These are phyloP conservation scores for Candida pseudoglaebosa DNA, from an alignment of 805 yeast genomes.

Conservation along the genomic window DNA sequence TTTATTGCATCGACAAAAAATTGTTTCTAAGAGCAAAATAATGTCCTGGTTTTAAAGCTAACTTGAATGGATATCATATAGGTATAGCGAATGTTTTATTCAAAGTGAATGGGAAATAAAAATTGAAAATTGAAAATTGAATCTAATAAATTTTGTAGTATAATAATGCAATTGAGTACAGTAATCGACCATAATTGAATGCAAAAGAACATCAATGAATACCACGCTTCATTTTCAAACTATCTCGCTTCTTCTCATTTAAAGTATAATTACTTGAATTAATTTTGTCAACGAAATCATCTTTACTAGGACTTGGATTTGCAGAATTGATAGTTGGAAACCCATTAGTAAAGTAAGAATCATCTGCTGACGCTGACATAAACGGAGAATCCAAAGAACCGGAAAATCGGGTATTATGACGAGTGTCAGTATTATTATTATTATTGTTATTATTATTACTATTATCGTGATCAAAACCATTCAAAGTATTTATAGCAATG, in stretches of 20 bases:
- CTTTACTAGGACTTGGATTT: constrained; percentile 5
- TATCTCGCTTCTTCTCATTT: constrained; percentile 44
- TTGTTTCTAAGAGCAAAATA: not conserved
- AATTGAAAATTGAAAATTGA: too few species aligned
- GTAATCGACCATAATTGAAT: not conserved
- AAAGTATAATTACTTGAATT: constrained; percentile 18
- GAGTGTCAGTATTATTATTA: constrained; percentile 3
- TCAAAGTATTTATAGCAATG: constrained; percentile 21
- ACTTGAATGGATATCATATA: too few species aligned
- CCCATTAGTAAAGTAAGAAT: constrained; percentile 26
- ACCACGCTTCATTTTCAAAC: constrained; percentile 42
- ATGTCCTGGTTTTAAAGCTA: too few species aligned
- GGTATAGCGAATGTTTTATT: too few species aligned
- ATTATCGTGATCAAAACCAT: constrained; percentile 13
- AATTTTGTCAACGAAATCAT: constrained; percentile 1
- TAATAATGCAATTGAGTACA: too few species aligned
- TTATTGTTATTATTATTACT: constrained; percentile 1
- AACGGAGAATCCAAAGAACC: constrained; percentile 38
- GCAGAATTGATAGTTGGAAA: constrained; percentile 6
- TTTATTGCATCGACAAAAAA: not conserved
- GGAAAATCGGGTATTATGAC: not conserved
- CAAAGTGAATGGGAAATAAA: too few species aligned
- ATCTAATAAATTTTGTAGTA: too few species aligned
- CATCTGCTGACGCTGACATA: constrained; percentile 37
- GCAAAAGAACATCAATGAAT: constrained; percentile 23